phyloP scores from a whole-genome alignment of 495 filamentous ascomycete genomes.

The Lindgomyces ingoldianus region DNA sequence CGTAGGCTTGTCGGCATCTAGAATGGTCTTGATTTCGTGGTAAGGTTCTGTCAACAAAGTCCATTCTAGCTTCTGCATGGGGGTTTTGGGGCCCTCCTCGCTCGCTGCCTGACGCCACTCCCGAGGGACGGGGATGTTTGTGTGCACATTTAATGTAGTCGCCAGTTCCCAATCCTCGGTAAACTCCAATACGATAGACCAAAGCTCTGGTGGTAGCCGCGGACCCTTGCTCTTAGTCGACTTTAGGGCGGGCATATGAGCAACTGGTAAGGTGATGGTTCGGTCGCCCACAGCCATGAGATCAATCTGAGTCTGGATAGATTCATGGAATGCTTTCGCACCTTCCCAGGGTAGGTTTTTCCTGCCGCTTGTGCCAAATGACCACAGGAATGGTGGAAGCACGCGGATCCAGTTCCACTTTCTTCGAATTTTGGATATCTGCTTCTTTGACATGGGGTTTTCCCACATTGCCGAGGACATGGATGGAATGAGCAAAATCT shows the following conservation, averaged over 20 bases:
- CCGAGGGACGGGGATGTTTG: constrained; percentile 67
- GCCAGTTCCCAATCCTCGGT: constrained; percentile 88
- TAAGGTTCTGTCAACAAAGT: constrained; percentile 72
- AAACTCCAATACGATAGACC: constrained; percentile 82
- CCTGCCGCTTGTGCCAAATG: constrained; percentile 53
- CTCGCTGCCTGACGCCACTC: constrained; percentile 62
- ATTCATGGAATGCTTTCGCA: constrained; percentile 62
- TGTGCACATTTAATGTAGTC: constrained; percentile 74
- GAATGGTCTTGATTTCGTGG: constrained; percentile 63
- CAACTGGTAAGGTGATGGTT: constrained; percentile 43
- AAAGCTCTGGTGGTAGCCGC: constrained; percentile 76
- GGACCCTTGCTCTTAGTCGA: constrained; percentile 25
- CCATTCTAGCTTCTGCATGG: constrained; percentile 68
- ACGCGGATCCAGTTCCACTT: constrained; percentile 83
- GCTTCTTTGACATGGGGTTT: constrained; percentile 78
- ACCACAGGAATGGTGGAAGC: constrained; percentile 70
- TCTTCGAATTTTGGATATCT: constrained; percentile 73
- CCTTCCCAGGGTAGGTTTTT: constrained; percentile 60
- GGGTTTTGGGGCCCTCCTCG: constrained; percentile 50
- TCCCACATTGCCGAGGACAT: constrained; percentile 85
- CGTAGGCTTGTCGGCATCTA: constrained; percentile 66
- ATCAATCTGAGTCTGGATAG: constrained; percentile 67
- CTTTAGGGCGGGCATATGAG: constrained; percentile 31
- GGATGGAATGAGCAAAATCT: constrained; percentile 76
- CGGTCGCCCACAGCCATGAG: constrained; percentile 62